Evolutionary conservation across 2,329 filamentous ascomycete genomes (phyloP).

Genomic region (Alternaria dauci): DNA sequence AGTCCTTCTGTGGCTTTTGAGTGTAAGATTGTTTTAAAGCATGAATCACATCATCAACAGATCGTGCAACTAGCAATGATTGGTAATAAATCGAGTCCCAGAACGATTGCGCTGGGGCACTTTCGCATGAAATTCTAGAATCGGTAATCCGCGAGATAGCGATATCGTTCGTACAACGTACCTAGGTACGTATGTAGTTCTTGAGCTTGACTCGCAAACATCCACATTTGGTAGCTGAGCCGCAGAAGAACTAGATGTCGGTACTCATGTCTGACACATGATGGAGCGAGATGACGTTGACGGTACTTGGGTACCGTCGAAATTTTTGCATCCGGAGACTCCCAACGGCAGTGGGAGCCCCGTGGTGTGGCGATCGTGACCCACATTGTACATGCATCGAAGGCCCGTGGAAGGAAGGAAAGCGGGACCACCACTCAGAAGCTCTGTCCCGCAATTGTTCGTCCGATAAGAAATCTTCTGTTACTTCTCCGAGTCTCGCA

Average conservation of each 20-base stretch:
- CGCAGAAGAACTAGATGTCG: background rate
- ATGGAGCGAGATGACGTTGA: background rate
- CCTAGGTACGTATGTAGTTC: background rate
- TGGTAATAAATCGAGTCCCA: background rate
- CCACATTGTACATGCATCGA: slow-evolving; percentile 13
- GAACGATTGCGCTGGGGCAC: background rate
- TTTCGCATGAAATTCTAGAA: background rate
- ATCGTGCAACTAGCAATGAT: background rate
- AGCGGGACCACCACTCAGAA: background rate
- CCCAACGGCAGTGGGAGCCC: slow-evolving; percentile 2
- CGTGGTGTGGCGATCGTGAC: slow-evolving; percentile 3
- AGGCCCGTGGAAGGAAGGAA: slow-evolving; percentile 12
- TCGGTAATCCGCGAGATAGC: background rate
- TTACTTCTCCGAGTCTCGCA: background rate
- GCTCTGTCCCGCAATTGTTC: background rate
- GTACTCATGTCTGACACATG: background rate
- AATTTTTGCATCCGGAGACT: background rate
- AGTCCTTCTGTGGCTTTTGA: background rate
- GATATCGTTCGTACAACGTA: background rate
- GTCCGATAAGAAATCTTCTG: background rate
- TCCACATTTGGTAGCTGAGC: background rate
- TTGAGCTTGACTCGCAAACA: background rate
- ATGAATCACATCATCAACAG: background rate
- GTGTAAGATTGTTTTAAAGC: background rate
- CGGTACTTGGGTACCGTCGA: background rate